phyloP scores from a whole-genome alignment of 495 filamentous ascomycete species.

The Penicillium nucicola region DNA sequence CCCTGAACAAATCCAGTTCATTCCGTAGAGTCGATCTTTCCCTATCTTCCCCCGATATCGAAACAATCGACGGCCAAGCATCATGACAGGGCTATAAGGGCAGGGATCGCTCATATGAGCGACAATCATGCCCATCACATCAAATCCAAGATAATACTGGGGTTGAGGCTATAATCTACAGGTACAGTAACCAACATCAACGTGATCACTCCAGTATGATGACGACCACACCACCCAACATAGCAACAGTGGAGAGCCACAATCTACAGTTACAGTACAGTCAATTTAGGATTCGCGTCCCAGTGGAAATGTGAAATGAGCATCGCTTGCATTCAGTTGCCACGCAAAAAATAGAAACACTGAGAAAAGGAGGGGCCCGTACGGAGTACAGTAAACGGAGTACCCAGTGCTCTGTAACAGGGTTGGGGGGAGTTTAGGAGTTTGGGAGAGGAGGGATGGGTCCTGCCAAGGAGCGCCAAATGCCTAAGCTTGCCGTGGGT shows the following conservation, averaged over 20 bases:
- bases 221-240: not conserved
- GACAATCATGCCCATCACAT: constrained; percentile 27
- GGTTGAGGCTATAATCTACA: not conserved
- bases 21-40: constrained; percentile 7
- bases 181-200: too few relatives aligned
- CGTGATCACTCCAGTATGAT: too few relatives aligned
- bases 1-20: not conserved
- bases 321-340: not conserved
- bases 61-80: constrained; percentile 22
- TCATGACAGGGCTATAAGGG: constrained; percentile 20
- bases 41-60: constrained; percentile 6
- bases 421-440: too few relatives aligned
- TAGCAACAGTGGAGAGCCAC: not conserved
- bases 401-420: too few relatives aligned
- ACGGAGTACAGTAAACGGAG: constrained; percentile 1
- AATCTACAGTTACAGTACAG: not conserved
- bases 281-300: too few relatives aligned
- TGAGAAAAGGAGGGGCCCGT: not conserved
- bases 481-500: constrained; percentile 28
- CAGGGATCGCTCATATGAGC: constrained; percentile 22
- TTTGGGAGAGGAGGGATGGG: not conserved
- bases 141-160: constrained; percentile 10
- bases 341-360: constrained; percentile 7
- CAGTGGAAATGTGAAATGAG: not conserved
- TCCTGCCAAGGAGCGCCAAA: constrained; percentile 25